Evolutionary conservation across 306 rosid species (phyloP), one percentile per base, ranked within the genome.

Genomic region (Calophaca sinica): DNA sequence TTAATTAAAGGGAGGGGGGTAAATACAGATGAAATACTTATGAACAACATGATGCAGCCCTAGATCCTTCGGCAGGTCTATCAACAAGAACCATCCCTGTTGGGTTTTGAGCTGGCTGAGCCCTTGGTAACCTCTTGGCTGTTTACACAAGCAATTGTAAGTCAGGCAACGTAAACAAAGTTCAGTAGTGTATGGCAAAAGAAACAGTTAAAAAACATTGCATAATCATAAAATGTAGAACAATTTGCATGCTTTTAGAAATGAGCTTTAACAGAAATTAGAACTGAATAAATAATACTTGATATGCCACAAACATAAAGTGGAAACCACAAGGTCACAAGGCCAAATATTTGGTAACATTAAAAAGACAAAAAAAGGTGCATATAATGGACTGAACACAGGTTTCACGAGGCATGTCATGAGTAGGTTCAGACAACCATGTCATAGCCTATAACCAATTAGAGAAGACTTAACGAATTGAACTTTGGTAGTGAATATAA

Each of bases 81-180:
- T 87, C 90, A 58, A 82, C 86, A 80, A 87, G 90, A 73, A 87
- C 90, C 88, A 87, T 87, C 68, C 90, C 90, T 14, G 88, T 53
- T 9, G 90, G 90, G 50, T 82, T 87, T 79, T 87, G 90, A 79
- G 87, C 75, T 76, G 90, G 87, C 84, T 82, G 90, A 39, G 86
- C 83, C 76, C 90, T 82, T 51, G 90, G 88, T 59, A 87, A 77
- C 74, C 86, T 84, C 81, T 87, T 87, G n/a, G 90, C 90, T 87
- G 90, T 77, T 80, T 20, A 73, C 54, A 72, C 44, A 84, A 79
- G 64, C 61, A 70, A 64, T 76, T 39, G 49, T 50, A 7, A 79
- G 75, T 73, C 42, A 65, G 29, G 9, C n/a, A 73, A 75, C 20
- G 39, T 53, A 29, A 35, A 72, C 64, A 76, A 42, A 49, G 14